These are phyloP conservation scores for Cordyceps javanica DNA, from an alignment of 2,329 filamentous ascomycete species.

Conservation along the genomic window DNA sequence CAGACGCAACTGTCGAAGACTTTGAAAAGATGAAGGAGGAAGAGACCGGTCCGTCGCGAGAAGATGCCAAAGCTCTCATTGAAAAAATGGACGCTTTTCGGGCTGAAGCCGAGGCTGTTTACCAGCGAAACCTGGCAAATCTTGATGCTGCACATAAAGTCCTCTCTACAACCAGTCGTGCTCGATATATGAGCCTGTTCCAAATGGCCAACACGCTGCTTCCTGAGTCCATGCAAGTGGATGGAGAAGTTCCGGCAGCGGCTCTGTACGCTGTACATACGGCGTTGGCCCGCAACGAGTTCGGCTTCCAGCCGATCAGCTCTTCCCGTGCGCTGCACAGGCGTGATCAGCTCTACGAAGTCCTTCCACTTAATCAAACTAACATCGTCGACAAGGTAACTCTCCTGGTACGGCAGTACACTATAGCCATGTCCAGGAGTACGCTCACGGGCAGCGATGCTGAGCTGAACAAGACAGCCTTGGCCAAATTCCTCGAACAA, in stretches of 20 bases:
- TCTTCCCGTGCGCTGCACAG: slow-evolving; percentile 41
- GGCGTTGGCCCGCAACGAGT: slow-evolving; percentile 52
- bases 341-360: slow-evolving; percentile 53
- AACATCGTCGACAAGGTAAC: slow-evolving; percentile 26
- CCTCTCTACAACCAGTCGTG: slow-evolving; percentile 31
- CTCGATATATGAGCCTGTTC: slow-evolving; percentile 43
- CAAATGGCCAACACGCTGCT: slow-evolving; percentile 44
- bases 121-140: slow-evolving; percentile 40
- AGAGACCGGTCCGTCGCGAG: slow-evolving; percentile 38
- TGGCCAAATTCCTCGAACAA: slow-evolving; percentile 42
- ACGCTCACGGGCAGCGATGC: slow-evolving; percentile 13
- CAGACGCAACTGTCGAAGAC: slow-evolving; percentile 21
- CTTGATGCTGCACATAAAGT: slow-evolving; percentile 40
- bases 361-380: slow-evolving; percentile 34
- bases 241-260: slow-evolving; percentile 35
- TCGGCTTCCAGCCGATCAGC: slow-evolving; percentile 51
- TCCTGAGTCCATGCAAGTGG: slow-evolving; percentile 27
- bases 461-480: slow-evolving; percentile 17
- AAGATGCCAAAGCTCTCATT: slow-evolving; percentile 37
- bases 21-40: slow-evolving; percentile 26
- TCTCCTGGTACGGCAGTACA: slow-evolving; percentile 28
- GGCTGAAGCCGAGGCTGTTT: slow-evolving; percentile 35
- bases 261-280: slow-evolving; percentile 66
- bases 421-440: slow-evolving; percentile 18
- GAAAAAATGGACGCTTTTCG: slow-evolving; percentile 42